Base-by-base conservation (phyloP, 495 filamentous ascomycete genomes). In the Aspergillus sclerotioniger region DNA sequence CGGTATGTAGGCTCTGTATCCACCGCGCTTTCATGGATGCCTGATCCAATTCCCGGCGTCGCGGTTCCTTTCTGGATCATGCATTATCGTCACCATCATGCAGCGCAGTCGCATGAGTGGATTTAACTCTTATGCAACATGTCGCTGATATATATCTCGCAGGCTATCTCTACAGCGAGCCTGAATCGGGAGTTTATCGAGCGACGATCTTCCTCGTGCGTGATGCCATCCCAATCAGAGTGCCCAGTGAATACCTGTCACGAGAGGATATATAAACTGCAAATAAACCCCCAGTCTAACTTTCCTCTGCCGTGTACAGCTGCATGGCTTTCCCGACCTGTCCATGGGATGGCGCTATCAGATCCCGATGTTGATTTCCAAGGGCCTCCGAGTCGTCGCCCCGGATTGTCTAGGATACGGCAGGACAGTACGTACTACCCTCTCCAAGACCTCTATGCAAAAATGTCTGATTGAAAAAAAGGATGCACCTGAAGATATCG, bases 361-460 rank as follows among this genome's bases (percentile, higher is more conserved):
- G 69, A 91, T 97, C 65, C 90, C 90, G 8, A 74, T 83, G 69
- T 76, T 95, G n/a, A 60, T 88, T 4, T 76, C 84, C 13, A 73
- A 84, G 66, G 86, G 85, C 8, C 77, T 91, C 47, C 80, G 86
- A 39, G 87, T 94, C 37, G 81, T 95, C 41, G 88, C 82, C 13
- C 88, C 90, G 3, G 90, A 95, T 67, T 82, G 90, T 73, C 82
- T 95, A 47, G 91, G 91, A 55, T 96, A 88, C 62, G 89, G 88
- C n/a, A 75, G 80, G 54, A 92, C 89, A 16, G 87, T 89, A 68
- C 47, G 76, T 48, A 51, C 35, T 3, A 17, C 25, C 17, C 21
- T 37, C 8, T 31, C 41, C 7, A 17, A 45, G 12, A 47, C 21
- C 1, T 7, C 9, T 21, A 16, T 44, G 29, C 25, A 32, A 31